phyloP scores from a whole-genome alignment of 2,329 filamentous ascomycete species.

The Penicillium brevicompactum region DNA sequence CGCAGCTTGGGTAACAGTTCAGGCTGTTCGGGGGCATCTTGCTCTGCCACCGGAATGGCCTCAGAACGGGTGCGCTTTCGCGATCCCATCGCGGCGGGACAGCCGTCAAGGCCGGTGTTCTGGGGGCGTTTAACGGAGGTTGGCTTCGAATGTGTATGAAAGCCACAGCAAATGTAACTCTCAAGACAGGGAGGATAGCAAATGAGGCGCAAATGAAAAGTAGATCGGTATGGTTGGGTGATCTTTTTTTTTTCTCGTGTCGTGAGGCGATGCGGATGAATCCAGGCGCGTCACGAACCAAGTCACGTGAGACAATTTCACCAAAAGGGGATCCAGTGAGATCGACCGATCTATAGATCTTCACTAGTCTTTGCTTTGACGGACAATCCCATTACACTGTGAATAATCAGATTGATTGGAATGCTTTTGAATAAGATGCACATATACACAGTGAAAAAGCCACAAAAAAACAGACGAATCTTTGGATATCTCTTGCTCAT shows the following conservation, averaged over 20 bases:
- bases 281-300: constrained; percentile 34
- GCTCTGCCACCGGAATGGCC: constrained; percentile 53
- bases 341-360: not conserved
- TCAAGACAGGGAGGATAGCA: not conserved
- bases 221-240: constrained; percentile 5
- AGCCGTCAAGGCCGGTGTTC: constrained; percentile 31
- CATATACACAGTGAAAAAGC: constrained; percentile 17
- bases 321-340: not conserved
- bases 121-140: constrained; percentile 12
- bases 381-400: not conserved
- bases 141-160: not conserved
- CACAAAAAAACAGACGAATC: constrained; percentile 32
- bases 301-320: constrained; percentile 32
- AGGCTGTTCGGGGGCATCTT: constrained; percentile 39
- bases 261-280: constrained; percentile 31
- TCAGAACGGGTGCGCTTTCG: constrained; percentile 60
- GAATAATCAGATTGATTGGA: constrained; percentile 10
- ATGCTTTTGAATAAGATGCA: constrained; percentile 16
- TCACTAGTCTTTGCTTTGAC: not conserved
- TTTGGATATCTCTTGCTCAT: constrained; percentile 44
- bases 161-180: not conserved
- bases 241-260: constrained; percentile 28
- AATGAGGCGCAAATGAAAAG: not conserved
- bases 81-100: constrained; percentile 51
- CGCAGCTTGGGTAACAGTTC: constrained; percentile 68